Percentiles rank a stretch among this genome's conserved stretches.
These are phyloP conservation scores for Volvox carteri DNA, from an alignment of 163 green algal species.

Conservation along the genomic window DNA sequence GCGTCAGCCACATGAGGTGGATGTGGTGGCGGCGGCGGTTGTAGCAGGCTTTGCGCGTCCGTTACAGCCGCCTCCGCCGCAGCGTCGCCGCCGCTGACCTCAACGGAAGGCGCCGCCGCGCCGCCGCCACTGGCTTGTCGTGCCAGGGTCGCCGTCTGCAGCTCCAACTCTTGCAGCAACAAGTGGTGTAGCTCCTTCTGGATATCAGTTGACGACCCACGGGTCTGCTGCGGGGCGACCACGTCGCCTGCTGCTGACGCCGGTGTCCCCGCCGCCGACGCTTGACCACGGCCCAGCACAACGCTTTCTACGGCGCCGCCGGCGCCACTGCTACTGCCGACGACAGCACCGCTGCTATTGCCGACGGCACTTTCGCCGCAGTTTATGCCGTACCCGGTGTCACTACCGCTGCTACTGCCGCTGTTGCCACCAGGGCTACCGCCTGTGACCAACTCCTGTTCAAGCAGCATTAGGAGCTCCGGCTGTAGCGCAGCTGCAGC, in stretches of 20 bases:
- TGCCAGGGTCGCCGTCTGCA: too few relatives aligned
- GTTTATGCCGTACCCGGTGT: too few relatives aligned
- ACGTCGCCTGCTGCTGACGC: neutral
- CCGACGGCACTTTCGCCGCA: too few relatives aligned
- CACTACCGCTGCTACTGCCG: neutral
- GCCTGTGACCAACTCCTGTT: neutral
- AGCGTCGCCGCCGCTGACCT: too few relatives aligned
- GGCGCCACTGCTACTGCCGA: neutral
- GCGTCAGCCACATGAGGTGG: too few relatives aligned
- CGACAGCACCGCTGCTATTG: neutral
- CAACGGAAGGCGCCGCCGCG: neutral
- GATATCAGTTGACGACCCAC: neutral
- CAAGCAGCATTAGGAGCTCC: neutral
- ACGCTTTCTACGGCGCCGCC: neutral
- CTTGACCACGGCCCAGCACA: neutral
- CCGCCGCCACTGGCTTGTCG: neutral
- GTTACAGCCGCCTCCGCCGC: too few relatives aligned
- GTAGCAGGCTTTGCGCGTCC: too few relatives aligned
- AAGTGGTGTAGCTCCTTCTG: slow-evolving; percentile 14
- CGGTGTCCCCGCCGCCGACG: too few relatives aligned
- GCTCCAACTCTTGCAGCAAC: neutral
- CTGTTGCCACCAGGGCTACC: neutral
- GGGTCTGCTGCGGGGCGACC: neutral
- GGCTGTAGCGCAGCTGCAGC: neutral
- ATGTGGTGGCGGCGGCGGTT: too few relatives aligned